Base-by-base conservation (phyloP, 176 grass and related monocot genomes). In the Guadua angustifolia region DNA sequence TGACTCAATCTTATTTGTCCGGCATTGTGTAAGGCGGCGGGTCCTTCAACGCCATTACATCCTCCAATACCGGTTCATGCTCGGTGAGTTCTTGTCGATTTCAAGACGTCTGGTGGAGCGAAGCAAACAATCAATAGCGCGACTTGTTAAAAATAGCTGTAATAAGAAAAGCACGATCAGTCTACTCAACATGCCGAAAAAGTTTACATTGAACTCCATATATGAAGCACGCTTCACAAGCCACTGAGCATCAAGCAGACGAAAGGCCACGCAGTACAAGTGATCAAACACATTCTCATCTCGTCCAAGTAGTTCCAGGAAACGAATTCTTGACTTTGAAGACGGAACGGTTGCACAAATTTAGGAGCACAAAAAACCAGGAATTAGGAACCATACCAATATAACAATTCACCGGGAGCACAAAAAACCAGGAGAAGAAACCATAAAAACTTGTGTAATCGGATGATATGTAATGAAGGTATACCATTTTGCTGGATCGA, bases 191-290 rank as follows among this genome's bases (percentile, higher is more conserved):
- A 72, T 7, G 83, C 4, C 25, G 36, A 32, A 18, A 14, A 77
- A 18, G 50, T 67, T 90, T 81, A 95, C 96, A 89, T 95, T 94
- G 69, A 98, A 98, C 81, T 98, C 93, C 96, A 98, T 95, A 78
- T 98, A 98, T 4, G 96, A 98, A 70, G 96, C 96, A 57, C 85
- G 85, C 79, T 93, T 95, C 55, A 83, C 88, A 16, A 98, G 93
- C 96, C 96, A 98, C 57, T 94, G 91, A 69, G 93, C 93, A 88
- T 98, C 96, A 36, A 98, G 86, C 83, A 98, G 55, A 21, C 74
- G 89, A 76, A 98, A 98, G 80, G 96, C 96, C 49, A 98, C 77
- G 18, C 96, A 98, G 55, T 95, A 98, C 11, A 98, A 85, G 62
- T 86, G 77, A 85, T 98, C 96, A 80, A 98, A 98, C 6, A 91